Percentiles rank a stretch among this genome's conserved stretches.
These are phyloP conservation scores for Zanthoxylum bungeanum DNA, from an alignment of 345 rosid genomes.

Conservation along the genomic window DNA sequence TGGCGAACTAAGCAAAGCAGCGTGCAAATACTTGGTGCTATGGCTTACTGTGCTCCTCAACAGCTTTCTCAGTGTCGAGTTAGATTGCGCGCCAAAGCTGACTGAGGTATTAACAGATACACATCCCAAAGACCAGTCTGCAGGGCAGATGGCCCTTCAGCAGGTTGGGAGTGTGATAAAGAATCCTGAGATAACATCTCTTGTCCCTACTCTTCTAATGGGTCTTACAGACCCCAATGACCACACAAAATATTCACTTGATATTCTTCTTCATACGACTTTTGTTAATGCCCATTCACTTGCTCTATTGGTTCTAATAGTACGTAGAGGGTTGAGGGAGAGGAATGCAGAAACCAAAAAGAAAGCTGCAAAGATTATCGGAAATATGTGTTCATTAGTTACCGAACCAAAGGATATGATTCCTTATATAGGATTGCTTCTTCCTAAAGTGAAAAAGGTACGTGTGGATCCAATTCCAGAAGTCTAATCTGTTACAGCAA, in stretches of 20 bases:
- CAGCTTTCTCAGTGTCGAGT: slow-evolving; percentile 98
- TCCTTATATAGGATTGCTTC: slow-evolving; percentile 88
- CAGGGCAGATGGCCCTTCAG: slow-evolving; percentile 94
- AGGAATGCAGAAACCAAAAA: slow-evolving; percentile 95
- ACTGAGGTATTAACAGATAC: slow-evolving; percentile 97
- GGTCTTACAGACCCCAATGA: no score
- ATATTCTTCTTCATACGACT: slow-evolving; percentile 96
- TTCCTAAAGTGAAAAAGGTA: no score
- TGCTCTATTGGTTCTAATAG: slow-evolving; percentile 91
- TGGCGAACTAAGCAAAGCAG: no score
- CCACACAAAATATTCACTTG: slow-evolving; percentile 93
- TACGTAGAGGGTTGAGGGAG: slow-evolving; percentile 94
- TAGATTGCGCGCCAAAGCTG: slow-evolving; percentile 80
- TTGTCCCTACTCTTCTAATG: slow-evolving; percentile 90
- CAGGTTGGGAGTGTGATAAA: slow-evolving; percentile 99
- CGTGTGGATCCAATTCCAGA: no score
- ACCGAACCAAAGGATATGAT: slow-evolving; percentile 98
- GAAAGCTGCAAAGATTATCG: slow-evolving; percentile 95
- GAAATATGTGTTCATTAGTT: slow-evolving; percentile 97
- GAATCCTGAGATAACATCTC: slow-evolving; percentile 96
- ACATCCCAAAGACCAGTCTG: slow-evolving; percentile 98
- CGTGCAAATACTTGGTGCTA: slow-evolving; percentile 96
- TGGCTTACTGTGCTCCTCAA: slow-evolving; percentile 98
- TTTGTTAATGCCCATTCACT: slow-evolving; percentile 95
- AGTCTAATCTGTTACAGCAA: no score